Conservation (phyloP, 2,329 filamentous ascomycete genomes). For the Cordyceps farinosa region DNA sequence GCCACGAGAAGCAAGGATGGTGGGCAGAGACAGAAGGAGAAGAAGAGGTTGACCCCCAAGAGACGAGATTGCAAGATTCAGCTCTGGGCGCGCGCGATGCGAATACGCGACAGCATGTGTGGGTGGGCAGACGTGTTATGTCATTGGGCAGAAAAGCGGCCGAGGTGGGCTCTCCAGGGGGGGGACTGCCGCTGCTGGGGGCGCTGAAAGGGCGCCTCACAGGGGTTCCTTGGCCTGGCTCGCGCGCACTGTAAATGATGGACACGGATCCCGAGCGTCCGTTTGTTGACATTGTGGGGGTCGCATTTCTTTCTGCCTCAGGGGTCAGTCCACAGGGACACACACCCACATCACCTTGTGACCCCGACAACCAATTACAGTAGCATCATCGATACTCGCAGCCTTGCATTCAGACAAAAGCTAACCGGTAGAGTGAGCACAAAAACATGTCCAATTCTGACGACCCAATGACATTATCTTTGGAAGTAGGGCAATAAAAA, state of each 20-base stretch:
- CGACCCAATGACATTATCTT: no score
- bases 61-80: conserved; percentile 2
- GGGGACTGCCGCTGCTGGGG: background rate
- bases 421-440: no score
- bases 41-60: background rate
- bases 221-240: background rate
- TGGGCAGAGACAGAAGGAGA: conserved; percentile 2
- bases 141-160: background rate
- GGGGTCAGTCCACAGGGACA: background rate
- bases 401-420: no score
- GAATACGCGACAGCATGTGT: conserved; percentile 12
- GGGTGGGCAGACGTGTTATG: conserved; percentile 2
- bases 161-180: background rate
- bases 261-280: conserved; percentile 7
- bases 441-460: no score
- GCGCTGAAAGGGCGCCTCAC: background rate
- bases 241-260: background rate
- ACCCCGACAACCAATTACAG: no score
- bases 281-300: conserved; percentile 8
- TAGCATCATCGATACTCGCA: no score
- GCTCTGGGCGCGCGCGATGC: conserved; percentile 13
- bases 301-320: background rate
- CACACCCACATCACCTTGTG: no score
- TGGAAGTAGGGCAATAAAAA: background rate
- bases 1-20: conserved; percentile 13